Evolutionary conservation across 1,284 basidiomycete species (phyloP), one percentile per base, ranked within the genome.

Genomic region (Fomes fomentarius): DNA sequence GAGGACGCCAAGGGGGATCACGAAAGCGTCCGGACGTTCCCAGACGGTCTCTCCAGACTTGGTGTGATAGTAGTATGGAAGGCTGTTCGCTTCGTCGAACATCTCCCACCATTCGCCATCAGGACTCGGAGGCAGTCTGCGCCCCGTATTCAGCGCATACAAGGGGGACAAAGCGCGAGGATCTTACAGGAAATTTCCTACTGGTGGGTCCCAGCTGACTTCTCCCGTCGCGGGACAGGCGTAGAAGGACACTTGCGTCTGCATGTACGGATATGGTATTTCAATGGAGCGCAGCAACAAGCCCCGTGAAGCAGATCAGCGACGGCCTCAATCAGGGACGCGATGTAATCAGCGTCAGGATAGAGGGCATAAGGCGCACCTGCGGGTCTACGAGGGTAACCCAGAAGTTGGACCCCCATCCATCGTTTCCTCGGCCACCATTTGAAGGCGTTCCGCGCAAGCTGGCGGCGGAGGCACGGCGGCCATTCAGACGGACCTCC

Each of bases 101-200:
- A 97, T 80, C 71, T 97, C 94, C 93, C 94, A 96, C 94, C 94
- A 98, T 69, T 96, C 93, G 42, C 95, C 95, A 30, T 91, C 85
- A 3, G 83, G 79, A 56, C 80, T 90, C 7, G 92, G 90, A 22
- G 94, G 95, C 31, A 98, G 76, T 41, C 89, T 92, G 64, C 17
- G 44, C 46, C 17, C 43, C 40, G 24, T 10, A 37, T 22, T 33
- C 31, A 46, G 24, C 40, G 47, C 55, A 39, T 54, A 43, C 21
- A 49, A 15, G 3, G 34, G 21, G 7, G 43, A 21, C 12, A 11
- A 19, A 22, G 58, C 54, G 65, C 61, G 53, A 51, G 63, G 63
- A 51, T 76, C 85, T 70, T 69, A 91, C 89, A 96, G 87, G 69
- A 94, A 94, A 48, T 91, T 88, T 14, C 94, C 93, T n/a, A 87